These are phyloP conservation scores for Aspergillus sclerotioniger DNA, from an alignment of 495 filamentous ascomycete species.

Conservation along the genomic window DNA sequence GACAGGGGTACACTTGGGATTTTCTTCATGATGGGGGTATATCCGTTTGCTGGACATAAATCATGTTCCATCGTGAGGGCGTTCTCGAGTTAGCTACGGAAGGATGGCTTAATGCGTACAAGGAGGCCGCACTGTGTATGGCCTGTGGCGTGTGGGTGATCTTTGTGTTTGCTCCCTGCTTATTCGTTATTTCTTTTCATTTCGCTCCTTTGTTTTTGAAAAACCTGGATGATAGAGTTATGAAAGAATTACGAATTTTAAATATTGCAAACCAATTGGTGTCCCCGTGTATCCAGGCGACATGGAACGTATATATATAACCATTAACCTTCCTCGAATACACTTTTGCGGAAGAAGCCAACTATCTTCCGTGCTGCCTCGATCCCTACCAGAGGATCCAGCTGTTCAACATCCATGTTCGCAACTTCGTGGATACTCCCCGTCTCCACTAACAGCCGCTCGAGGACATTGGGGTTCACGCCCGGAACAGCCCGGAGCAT, in stretches of 20 bases:
- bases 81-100: constrained; percentile 24
- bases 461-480: constrained; percentile 73
- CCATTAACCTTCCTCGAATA: constrained; percentile 52
- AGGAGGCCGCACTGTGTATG: constrained; percentile 32
- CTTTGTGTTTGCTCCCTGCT: constrained; percentile 43
- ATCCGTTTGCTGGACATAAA: constrained; percentile 8
- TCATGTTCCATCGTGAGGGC: constrained; percentile 21
- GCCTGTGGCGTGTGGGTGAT: constrained; percentile 30
- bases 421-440: constrained; percentile 79
- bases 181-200: constrained; percentile 39
- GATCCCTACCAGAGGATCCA: constrained; percentile 70
- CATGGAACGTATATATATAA: constrained; percentile 9
- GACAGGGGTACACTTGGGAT: constrained; percentile 18
- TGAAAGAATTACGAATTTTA: constrained; percentile 45
- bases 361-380: constrained; percentile 77
- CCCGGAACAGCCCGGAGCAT: constrained; percentile 87
- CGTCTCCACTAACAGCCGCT: constrained; percentile 65
- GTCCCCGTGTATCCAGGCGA: not conserved
- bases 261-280: constrained; percentile 11
- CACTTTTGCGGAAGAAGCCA: constrained; percentile 81
- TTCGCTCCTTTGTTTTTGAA: constrained; percentile 26
- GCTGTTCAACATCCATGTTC: constrained; percentile 75
- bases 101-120: constrained; percentile 34
- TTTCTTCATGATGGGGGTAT: constrained; percentile 13
- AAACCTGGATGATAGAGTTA: constrained; percentile 42